Base-by-base conservation (phyloP, 2,329 filamentous ascomycete species). In the Blumeria graminis region DNA sequence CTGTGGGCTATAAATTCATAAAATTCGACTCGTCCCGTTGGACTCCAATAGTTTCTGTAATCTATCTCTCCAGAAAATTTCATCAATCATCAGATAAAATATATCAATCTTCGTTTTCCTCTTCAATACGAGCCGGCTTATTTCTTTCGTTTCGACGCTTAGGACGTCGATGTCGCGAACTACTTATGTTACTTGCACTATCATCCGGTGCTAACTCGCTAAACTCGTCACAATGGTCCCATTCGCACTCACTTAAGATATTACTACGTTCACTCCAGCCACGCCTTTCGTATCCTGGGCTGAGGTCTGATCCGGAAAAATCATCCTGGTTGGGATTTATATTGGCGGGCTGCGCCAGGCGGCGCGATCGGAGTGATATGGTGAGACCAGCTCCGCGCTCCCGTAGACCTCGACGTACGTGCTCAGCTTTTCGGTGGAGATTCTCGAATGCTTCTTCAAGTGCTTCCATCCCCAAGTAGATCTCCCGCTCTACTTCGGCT, bases 381-480 rank as follows among this genome's bases (percentile, higher is more conserved):
- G 63, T 60, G 4, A 96, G 72, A 1, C 86, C 89, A 0, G 87
- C 86, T 13, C 82, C 81, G 43, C 90, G 84, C 66, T 92, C 84
- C 6, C 89, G 82, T 5, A 96, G 74, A 0, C 82, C 78, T 22
- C 78, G 81, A 5, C 90, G 81, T 14, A 95, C 85, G 16, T 74
- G 69, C 69, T 95, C 88, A 1, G 90, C 90, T 64, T 82, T 83
- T 61, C 80, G 77, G 66, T 96, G 90, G n/a, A 96, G 74, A 33
- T 79, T 80, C 70, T 96, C 90, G 63, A 96, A 95, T 0, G 89
- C 88, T 65, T 95, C 87, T 68, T 96, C 90, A 28, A 96, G 76
- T 0, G 81, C 81, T 69, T 96, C 90, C 90, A 96, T 96, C 59
- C 89, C 86, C 36, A 80, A 76, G 69, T 90, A 95, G 57, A 96